Percentiles rank a stretch among this genome's conserved stretches.
Conservation (phyloP, 2,329 filamentous ascomycete genomes). For the Aplosporella prunicola region DNA sequence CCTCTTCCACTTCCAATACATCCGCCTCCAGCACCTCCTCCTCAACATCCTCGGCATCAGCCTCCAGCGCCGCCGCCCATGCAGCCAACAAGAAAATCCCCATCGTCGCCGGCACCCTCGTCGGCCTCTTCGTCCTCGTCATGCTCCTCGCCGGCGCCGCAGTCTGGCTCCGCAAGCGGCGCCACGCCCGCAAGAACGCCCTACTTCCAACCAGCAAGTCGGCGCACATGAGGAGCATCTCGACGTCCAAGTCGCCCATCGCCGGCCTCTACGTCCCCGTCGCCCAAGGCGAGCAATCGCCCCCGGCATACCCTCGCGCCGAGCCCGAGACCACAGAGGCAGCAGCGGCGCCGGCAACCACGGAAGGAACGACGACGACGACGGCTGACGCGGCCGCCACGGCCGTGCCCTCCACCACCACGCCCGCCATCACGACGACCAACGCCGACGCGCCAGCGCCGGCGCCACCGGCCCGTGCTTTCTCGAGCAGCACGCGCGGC, state of each 20-base stretch:
- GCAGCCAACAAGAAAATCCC: slow-evolving; percentile 1
- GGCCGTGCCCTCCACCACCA: not conserved
- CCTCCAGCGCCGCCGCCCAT: slow-evolving; percentile 1
- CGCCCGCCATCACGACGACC: not conserved
- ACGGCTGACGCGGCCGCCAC: no score
- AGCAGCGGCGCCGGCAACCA: not conserved
- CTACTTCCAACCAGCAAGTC: slow-evolving; percentile 1
- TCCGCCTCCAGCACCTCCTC: slow-evolving; percentile 1
- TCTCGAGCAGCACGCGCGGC: not conserved
- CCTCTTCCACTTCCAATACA: not conserved
- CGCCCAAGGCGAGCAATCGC: not conserved
- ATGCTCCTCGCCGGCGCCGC: slow-evolving; percentile 6
- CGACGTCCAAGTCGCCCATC: not conserved
- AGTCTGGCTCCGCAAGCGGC: slow-evolving; percentile 2
- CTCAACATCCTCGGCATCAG: not conserved
- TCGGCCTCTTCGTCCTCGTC: slow-evolving; percentile 7
- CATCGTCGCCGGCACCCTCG: slow-evolving; percentile 3
- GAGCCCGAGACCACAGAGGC: no score
- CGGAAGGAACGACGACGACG: not conserved
- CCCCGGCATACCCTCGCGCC: not conserved
- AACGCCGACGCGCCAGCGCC: not conserved
- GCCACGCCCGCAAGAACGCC: slow-evolving; percentile 3
- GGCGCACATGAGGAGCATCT: slow-evolving; percentile 2
- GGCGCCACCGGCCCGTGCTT: not conserved
- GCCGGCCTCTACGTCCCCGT: not conserved